These are phyloP conservation scores for Cladorrhinum samala DNA, from an alignment of 495 filamentous ascomycete genomes.

Conservation along the genomic window DNA sequence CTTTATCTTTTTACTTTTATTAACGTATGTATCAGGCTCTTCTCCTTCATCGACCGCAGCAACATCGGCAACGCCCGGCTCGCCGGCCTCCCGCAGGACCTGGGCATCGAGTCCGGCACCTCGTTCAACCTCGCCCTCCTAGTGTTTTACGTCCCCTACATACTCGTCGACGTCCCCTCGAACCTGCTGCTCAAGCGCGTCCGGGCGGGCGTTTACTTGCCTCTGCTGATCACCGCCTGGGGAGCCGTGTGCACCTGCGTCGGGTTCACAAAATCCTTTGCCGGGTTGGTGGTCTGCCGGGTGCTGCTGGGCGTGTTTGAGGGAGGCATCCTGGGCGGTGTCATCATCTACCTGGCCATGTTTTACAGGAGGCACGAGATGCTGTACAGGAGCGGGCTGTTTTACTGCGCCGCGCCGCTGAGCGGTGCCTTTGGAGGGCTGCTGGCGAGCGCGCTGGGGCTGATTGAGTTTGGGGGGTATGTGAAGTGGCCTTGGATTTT, in stretches of 20 bases:
- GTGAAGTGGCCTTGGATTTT: constrained; percentile 43
- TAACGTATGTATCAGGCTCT: constrained; percentile 19
- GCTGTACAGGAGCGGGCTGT: constrained; percentile 42
- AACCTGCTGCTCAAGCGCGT: constrained; percentile 59
- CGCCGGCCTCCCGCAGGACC: constrained; percentile 36
- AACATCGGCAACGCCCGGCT: constrained; percentile 49
- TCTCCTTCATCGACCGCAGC: constrained; percentile 48
- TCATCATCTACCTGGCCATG: constrained; percentile 46
- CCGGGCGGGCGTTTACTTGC: constrained; percentile 49
- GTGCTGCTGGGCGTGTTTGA: constrained; percentile 58
- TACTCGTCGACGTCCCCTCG: constrained; percentile 46
- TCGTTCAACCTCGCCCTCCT: constrained; percentile 41
- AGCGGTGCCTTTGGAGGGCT: constrained; percentile 61
- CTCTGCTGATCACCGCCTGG: constrained; percentile 44
- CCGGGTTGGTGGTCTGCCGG: constrained; percentile 51
- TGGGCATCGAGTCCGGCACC: constrained; percentile 33
- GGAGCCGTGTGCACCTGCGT: constrained; percentile 49
- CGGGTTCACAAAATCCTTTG: constrained; percentile 48
- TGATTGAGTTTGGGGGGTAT: constrained; percentile 35
- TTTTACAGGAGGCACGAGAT: constrained; percentile 43
- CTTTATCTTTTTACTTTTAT: not conserved
- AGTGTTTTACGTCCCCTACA: constrained; percentile 48
- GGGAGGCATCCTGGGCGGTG: constrained; percentile 53
- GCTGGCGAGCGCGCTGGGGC: constrained; percentile 47
- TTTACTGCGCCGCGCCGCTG: constrained; percentile 60